Base-by-base conservation (phyloP, 352 stramenopile genomes). In the Halophytophthora batemanensis region DNA sequence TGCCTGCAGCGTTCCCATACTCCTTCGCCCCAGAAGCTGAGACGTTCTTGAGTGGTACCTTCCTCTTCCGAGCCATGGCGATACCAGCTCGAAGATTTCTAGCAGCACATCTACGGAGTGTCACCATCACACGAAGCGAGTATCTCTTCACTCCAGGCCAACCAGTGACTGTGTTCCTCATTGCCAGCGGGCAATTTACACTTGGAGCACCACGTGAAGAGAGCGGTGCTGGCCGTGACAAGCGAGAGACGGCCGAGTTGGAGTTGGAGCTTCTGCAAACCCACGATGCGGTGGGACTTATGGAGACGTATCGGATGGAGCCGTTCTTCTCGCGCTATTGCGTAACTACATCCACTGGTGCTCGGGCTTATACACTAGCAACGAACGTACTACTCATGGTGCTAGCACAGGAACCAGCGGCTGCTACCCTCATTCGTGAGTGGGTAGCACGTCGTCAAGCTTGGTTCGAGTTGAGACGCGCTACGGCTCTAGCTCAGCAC, bases 81-180 rank as follows among this genome's bases (percentile, higher is more conserved):
- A 53, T 58, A 1, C 53, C 61, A 10, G 63, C 58, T 11, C 58
- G 77, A 17, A 53, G 67, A 28, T 86, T 75, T 43, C 45, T 86
- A 21, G 72, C 73, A n/a, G 62, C 71, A 2, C 66, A 84, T 18
- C n/a, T 77, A 15, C 59, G 49, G 4, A 40, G 54, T 2, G 31
- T 74, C 42, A 57, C 60, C 17, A 49, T 82, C 10, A 45, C 50
- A 7, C 61, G 64, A 31, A 45, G 70, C 48, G 75, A 86, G 41
- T 86, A 79, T 23, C 59, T 86, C 22, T 84, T 82, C 53, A 84
- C 72, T 2, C 66, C 63, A 3, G 75, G 70, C 7, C 75, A 84
- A 29, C 55, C 60, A 18, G 69, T 75, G 5, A 39, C 50, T 3
- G 59, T 82, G 1, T 86, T 78, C 33, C 52, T 86, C 12, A 63